Evolutionary conservation across 257 asterid genomes (phyloP), one percentile per base, ranked within the genome.

Genomic region (Misopates orontium): DNA sequence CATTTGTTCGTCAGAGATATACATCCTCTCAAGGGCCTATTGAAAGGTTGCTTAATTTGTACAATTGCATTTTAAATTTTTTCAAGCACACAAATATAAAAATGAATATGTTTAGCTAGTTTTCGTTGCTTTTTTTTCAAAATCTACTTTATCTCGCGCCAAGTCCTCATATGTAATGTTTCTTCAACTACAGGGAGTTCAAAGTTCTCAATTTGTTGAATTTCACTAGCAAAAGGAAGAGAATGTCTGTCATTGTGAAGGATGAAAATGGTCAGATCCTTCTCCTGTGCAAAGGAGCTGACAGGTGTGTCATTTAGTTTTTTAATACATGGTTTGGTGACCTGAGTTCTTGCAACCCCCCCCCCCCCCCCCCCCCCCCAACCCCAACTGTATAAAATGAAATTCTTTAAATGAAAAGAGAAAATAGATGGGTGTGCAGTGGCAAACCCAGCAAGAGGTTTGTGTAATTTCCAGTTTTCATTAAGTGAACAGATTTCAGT

Each of bases 271-370:
- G 82, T 18, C 93, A 92, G 86, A 81, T 92, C 71, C 69, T 87
- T 78, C 87, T 92, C 66, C 68, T 92, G 66, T 92, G 96, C 84
- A 92, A 92, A 84, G 98, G 98, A 78, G 98, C 98, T 39, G 98
- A 92, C 83, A 89, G 89, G 98, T 91, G 36, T 47, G 75, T 36
- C 51, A 68, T 57, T 69, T 58, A 3, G 21, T 77, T 65, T 60
- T 59, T 28, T 18, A 51, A 25, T 42, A 16, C 22, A 60, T n/a
- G n/a, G n/a, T 49, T n/a, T 32, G 58, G 31, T 25, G 13, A 48
- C 40, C 60, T 36, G 63, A n/a, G 59, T 17, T 60, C 32, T 25
- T n/a, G 32, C 39, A 7, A 8, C 14, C 36, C 3, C 36, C 7
- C 36, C 36, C 36, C 7, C 3, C 23, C 44, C n/a, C 15, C 24